Conservation (phyloP, 2,329 filamentous ascomycete genomes). For the Paraphoma sp. region DNA sequence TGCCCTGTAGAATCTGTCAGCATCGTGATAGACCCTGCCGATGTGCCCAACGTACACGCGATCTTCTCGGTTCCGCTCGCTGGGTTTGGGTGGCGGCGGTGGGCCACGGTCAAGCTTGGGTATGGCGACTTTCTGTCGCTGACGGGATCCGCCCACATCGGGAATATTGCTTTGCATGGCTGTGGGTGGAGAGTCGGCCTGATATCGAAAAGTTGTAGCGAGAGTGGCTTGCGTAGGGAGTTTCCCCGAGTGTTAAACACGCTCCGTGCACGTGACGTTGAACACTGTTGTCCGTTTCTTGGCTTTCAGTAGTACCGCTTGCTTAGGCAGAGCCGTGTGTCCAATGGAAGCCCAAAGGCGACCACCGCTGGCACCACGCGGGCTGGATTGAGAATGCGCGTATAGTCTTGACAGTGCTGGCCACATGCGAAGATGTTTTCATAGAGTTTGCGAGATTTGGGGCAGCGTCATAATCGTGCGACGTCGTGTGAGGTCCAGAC, state of each 20-base stretch:
- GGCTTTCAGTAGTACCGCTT: not conserved
- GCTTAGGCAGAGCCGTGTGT: not conserved
- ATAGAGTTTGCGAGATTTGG: not conserved
- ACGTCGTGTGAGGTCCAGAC: not conserved
- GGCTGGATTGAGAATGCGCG: not conserved
- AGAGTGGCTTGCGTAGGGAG: not conserved
- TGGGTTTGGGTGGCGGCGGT: slow-evolving; percentile 7
- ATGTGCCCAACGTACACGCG: slow-evolving; percentile 18
- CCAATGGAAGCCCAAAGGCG: no score
- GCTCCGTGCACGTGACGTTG: not conserved
- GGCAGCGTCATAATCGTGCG: not conserved
- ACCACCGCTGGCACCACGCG: not conserved
- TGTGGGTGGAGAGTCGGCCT: not conserved
- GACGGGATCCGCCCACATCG: not conserved
- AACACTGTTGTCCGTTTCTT: not conserved
- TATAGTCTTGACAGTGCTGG: not conserved
- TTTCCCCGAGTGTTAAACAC: not conserved
- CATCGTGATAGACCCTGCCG: not conserved
- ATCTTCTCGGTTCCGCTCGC: slow-evolving; percentile 18
- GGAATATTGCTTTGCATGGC: not conserved
- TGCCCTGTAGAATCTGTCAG: slow-evolving; percentile 9
- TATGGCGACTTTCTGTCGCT: slow-evolving; percentile 18
- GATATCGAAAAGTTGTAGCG: not conserved
- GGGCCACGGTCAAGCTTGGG: slow-evolving; percentile 14
- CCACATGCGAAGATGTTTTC: not conserved